Percentiles rank a stretch among this genome's conserved stretches.
Evolutionary conservation across 2,329 filamentous ascomycete genomes (phyloP).

Genomic region (Alternaria consortialis): DNA sequence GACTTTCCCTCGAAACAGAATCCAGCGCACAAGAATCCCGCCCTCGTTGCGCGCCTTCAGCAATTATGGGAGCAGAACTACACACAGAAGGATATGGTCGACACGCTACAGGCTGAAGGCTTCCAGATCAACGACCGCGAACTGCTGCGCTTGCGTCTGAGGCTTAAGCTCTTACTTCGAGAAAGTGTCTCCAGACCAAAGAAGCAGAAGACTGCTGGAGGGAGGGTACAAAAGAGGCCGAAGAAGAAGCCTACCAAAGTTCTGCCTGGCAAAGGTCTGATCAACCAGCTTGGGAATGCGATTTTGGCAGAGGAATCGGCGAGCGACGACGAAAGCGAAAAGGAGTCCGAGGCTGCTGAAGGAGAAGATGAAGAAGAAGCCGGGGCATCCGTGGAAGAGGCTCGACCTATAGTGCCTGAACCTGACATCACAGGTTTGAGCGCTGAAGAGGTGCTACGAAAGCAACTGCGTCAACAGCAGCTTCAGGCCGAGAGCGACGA

Average conservation of each 20-base stretch:
- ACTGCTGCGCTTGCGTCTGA: conserved; percentile 72
- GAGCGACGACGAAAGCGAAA: conserved; percentile 28
- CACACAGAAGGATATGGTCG: conserved; percentile 76
- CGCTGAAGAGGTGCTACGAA: conserved; percentile 35
- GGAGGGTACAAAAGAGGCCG: conserved; percentile 22
- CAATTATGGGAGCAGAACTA: conserved; percentile 82
- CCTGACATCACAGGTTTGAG: conserved; percentile 23
- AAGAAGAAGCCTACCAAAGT: conserved; percentile 26
- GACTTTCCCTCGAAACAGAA: conserved; percentile 79
- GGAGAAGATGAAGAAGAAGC: not conserved
- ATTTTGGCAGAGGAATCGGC: conserved; percentile 35
- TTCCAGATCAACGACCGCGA: conserved; percentile 76
- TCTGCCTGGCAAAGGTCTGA: conserved; percentile 27
- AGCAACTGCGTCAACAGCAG: conserved; percentile 43
- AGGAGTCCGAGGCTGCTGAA: conserved; percentile 13
- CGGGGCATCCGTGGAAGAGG: conserved; percentile 10
- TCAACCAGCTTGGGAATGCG: conserved; percentile 40
- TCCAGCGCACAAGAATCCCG: conserved; percentile 73
- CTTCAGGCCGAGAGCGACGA: conserved; percentile 69
- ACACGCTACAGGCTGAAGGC: conserved; percentile 74
- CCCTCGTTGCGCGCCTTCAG: conserved; percentile 73
- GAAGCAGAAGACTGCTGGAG: conserved; percentile 47
- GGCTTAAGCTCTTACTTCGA: conserved; percentile 73
- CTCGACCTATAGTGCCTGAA: conserved; percentile 10
- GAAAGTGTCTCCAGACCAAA: conserved; percentile 61